Conservation (phyloP, 495 filamentous ascomycete species). For the Chaetomium tenue region DNA sequence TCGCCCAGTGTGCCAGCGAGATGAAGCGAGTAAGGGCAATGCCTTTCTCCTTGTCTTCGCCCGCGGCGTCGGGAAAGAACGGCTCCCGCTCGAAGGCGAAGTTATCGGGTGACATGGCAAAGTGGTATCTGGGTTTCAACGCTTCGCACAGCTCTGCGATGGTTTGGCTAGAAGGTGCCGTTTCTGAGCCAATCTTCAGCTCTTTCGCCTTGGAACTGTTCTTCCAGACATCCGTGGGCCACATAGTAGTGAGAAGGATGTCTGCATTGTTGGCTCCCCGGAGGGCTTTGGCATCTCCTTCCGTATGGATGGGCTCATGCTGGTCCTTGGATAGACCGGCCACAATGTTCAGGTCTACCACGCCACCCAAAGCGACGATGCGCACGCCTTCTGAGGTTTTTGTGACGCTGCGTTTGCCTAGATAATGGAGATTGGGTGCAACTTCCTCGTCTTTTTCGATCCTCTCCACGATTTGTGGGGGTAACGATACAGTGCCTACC, state of each 20-base stretch:
- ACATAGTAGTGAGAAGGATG: slow-evolving; percentile 79
- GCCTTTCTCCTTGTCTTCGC: slow-evolving; percentile 36
- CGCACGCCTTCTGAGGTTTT: slow-evolving; percentile 88
- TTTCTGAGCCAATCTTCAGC: slow-evolving; percentile 49
- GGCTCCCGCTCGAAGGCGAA: slow-evolving; percentile 89
- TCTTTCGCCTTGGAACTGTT: slow-evolving; percentile 46
- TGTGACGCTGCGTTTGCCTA: slow-evolving; percentile 77
- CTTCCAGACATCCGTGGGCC: slow-evolving; percentile 71
- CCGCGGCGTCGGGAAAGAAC: slow-evolving; percentile 64
- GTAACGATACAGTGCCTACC: slow-evolving; percentile 66
- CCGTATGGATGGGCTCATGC: slow-evolving; percentile 65
- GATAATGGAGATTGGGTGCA: slow-evolving; percentile 81
- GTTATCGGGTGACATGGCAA: slow-evolving; percentile 60
- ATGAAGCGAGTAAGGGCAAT: slow-evolving; percentile 79
- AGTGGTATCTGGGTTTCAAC: slow-evolving; percentile 85
- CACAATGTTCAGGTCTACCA: slow-evolving; percentile 53
- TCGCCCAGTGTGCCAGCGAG: slow-evolving; percentile 74
- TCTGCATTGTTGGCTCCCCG: slow-evolving; percentile 73
- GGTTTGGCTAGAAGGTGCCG: slow-evolving; percentile 44
- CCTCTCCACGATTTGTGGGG: slow-evolving; percentile 63
- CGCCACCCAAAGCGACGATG: slow-evolving; percentile 77
- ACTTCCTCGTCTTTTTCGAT: slow-evolving; percentile 73
- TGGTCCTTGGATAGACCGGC: slow-evolving; percentile 59
- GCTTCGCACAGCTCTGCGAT: slow-evolving; percentile 71
- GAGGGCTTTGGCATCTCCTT: slow-evolving; percentile 71